Evolutionary conservation across 441 rosid species (phyloP), one percentile per base, ranked within the genome.

Genomic region (Mallotus repandus): DNA sequence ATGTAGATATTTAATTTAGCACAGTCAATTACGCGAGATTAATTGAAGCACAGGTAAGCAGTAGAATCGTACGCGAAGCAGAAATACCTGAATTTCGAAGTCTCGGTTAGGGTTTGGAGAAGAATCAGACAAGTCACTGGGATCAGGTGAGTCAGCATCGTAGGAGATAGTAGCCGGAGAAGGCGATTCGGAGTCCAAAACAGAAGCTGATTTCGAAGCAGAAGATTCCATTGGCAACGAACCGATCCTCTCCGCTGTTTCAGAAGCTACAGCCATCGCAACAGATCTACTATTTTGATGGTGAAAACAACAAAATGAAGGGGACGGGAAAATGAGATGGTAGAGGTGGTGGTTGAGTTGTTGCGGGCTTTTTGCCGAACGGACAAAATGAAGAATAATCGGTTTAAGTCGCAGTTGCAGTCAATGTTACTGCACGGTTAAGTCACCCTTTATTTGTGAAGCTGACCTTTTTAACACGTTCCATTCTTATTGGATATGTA

Each of bases 41-140:
- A 4, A 62, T 2, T 14, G 64, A 62, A 19, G 13, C 41, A 13
- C 22, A 48, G 18, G 45, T 19, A 50, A 25, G 49, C 7, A 38
- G 41, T 6, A 38, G 6, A 38, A 38, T 38, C 41, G 41, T 38
- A 38, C 32, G 32, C 32, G 32, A 29, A 29, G 32, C 32, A 29
- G 32, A 29, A 29, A 29, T 66, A 91, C 97, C 94, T 86, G 94
- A 82, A 70, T 66, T 49, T 89, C 97, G 55, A 63, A 72, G 66
- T 85, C 91, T 69, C 79, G 76, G 67, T 65, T 82, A 63, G 89
- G 85, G 76, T 57, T 85, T 2, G 87, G 84, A 35, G 91, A 79
- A 65, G 88, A 79, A 82, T 59, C 78, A 70, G 84, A 81, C 63
- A 76, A 82, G 45, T 87, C 87, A 59, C 55, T 69, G 84, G 76